A percentile compares a stretch with the other conserved stretches of the same genome.
Evolutionary conservation across 2,329 filamentous ascomycete species (phyloP).

Genomic region (Epichloe bromicola): DNA sequence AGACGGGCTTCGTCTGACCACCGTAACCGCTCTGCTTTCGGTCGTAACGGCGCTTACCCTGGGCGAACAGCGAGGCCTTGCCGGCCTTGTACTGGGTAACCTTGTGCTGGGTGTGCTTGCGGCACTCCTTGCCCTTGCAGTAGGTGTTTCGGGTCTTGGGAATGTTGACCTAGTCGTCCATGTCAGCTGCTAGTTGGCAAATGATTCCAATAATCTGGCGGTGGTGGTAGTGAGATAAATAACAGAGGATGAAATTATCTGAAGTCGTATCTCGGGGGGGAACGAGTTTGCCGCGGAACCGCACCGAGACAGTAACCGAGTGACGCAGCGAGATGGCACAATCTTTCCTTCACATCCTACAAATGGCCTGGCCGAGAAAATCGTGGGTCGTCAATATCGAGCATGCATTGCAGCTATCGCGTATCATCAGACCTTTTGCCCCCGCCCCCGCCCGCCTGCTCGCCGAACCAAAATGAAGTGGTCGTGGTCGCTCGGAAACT

Average conservation of each 20-base stretch:
- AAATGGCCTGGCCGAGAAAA: no score
- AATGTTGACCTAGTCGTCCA: slow-evolving; percentile 68
- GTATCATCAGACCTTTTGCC: not conserved
- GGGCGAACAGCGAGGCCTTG: slow-evolving; percentile 90
- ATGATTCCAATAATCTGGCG: not conserved
- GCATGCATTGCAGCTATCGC: not conserved
- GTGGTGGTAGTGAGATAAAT: not conserved
- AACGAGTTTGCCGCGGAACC: not conserved
- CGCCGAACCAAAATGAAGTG: not conserved
- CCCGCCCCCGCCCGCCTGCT: not conserved
- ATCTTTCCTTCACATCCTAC: no score
- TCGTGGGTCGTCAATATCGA: not conserved
- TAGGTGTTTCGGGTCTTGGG: slow-evolving; percentile 96
- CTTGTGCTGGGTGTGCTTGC: slow-evolving; percentile 83
- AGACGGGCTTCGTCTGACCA: slow-evolving; percentile 99
- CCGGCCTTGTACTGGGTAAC: slow-evolving; percentile 96
- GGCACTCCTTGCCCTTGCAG: slow-evolving; percentile 94
- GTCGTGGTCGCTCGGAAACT: slow-evolving; percentile 9
- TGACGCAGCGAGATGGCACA: not conserved
- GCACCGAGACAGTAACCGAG: not conserved
- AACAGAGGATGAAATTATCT: not conserved
- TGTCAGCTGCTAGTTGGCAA: slow-evolving; percentile 3
- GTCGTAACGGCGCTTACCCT: slow-evolving; percentile 99
- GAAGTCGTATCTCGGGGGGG: not conserved
- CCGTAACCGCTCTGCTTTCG: slow-evolving; percentile 98